These are phyloP conservation scores for Cucurbita argyrosperma DNA, from an alignment of 306 rosid species.

Conservation along the genomic window DNA sequence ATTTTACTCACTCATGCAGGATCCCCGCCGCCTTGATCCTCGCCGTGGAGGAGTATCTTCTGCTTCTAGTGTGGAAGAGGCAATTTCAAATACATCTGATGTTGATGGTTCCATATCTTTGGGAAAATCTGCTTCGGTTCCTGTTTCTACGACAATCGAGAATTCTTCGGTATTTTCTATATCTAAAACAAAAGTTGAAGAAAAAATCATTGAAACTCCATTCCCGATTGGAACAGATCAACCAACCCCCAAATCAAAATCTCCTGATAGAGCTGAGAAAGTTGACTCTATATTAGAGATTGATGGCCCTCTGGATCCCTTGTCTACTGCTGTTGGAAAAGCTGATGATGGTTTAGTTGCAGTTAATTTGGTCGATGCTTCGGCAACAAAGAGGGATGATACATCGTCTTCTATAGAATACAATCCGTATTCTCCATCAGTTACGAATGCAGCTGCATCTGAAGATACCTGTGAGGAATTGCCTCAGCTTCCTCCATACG, in stretches of 20 bases:
- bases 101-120: constrained; percentile 36
- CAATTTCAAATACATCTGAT: constrained; percentile 29
- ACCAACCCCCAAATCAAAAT: constrained; percentile 25
- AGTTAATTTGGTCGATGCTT: constrained; percentile 25
- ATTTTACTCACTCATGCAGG: constrained; percentile 36
- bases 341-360: constrained; percentile 36
- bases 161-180: constrained; percentile 24
- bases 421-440: constrained; percentile 47
- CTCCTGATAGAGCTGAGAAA: constrained; percentile 40
- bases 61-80: constrained; percentile 37
- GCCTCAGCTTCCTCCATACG: constrained; percentile 61
- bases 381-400: constrained; percentile 32
- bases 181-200: constrained; percentile 32
- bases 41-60: constrained; percentile 43
- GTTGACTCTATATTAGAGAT: constrained; percentile 17
- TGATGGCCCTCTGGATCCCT: constrained; percentile 27
- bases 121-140: constrained; percentile 34
- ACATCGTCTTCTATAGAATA: constrained; percentile 35
- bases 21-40: constrained; percentile 97
- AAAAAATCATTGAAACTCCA: constrained; percentile 30
- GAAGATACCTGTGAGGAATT: constrained; percentile 75
- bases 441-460: constrained; percentile 34
- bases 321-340: constrained; percentile 23
- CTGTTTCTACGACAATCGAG: constrained; percentile 22
- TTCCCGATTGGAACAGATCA: constrained; percentile 26